Percentiles rank a stretch among this genome's conserved stretches.
Conservation (phyloP, 108 stramenopile species). For the Fragilaria crotonensis region DNA sequence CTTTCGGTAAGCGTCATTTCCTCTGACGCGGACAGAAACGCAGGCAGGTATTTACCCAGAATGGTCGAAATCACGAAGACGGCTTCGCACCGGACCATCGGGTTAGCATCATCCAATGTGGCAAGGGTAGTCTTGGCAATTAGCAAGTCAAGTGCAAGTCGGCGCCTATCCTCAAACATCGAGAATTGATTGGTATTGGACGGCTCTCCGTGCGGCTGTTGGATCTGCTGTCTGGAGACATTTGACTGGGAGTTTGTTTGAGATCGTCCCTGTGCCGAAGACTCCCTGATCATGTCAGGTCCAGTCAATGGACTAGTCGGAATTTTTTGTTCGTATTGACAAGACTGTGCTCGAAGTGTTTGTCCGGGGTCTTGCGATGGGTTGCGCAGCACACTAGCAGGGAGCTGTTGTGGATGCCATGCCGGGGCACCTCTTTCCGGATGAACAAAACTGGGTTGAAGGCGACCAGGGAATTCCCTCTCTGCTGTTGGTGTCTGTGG, state of each 20-base stretch:
- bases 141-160: conserved; percentile 31
- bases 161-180: conserved; percentile 33
- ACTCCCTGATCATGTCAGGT: too few relatives aligned
- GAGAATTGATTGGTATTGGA: not conserved
- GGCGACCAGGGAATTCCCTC: conserved; percentile 3
- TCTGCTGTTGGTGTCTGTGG: not conserved
- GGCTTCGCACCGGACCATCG: conserved; percentile 82
- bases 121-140: conserved; percentile 19
- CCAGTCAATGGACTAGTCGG: too few relatives aligned
- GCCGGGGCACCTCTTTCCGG: too few relatives aligned
- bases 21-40: conserved; percentile 70
- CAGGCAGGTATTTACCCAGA: conserved; percentile 75
- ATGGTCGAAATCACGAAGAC: conserved; percentile 50
- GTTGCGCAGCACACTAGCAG: too few relatives aligned
- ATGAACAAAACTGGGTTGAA: not conserved
- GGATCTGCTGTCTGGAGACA: not conserved
- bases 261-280: not conserved
- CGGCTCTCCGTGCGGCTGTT: not conserved
- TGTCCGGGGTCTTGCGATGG: too few relatives aligned
- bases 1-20: conserved; percentile 17
- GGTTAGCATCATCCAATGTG: conserved; percentile 56
- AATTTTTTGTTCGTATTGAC: not conserved
- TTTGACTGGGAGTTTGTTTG: not conserved
- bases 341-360: not conserved
- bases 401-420: too few relatives aligned